Base-by-base conservation (phyloP, 1,139 yeast genomes). In the Blastobotrys raffinosifermentans region DNA sequence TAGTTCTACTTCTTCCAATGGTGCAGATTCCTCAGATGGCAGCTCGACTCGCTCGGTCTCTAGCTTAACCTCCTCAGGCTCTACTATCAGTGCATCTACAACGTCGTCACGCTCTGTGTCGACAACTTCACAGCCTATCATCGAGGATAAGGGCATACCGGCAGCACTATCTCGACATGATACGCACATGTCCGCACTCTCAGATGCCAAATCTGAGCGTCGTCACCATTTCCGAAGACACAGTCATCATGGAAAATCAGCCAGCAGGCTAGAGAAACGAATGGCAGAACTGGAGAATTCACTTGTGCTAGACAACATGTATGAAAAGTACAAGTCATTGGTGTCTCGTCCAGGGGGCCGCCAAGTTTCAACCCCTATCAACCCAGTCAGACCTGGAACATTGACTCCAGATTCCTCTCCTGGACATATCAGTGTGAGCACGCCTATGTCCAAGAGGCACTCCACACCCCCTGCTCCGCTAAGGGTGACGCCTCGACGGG, bases 1-100 rank as follows among this genome's bases (percentile, higher is more conserved):
- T 4, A 35, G 37, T 4, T 27, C 35, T n/a, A 39, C 40, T 5
- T 6, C 38, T 7, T 19, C 22, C 5, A 14, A 25, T 14, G 27
- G 27, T 6, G 15, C 13, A 13, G 6, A 6, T 19, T 6, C 8
- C 6, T 8, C 7, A 6, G 27, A 25, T 6, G 13, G 7, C 11
- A 14, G 11, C 7, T 8, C 7, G 11, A 14, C 7, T 6, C 13
- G 27, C 14, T 19, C 6, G 8, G 21, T 9, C 8, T 19, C 21
- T 9, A n/a, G n/a, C n/a, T n/a, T n/a, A n/a, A n/a, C n/a, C n/a
- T n/a, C n/a, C n/a, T n/a, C n/a, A n/a, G n/a, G n/a, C n/a, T n/a
- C n/a, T n/a, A n/a, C n/a, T n/a, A n/a, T n/a, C n/a, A n/a, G n/a
- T n/a, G n/a, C n/a, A n/a, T n/a, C n/a, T n/a, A n/a, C n/a, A n/a